phyloP scores from a whole-genome alignment of 2,329 filamentous ascomycete species.

The Talaromyces rugulosus region DNA sequence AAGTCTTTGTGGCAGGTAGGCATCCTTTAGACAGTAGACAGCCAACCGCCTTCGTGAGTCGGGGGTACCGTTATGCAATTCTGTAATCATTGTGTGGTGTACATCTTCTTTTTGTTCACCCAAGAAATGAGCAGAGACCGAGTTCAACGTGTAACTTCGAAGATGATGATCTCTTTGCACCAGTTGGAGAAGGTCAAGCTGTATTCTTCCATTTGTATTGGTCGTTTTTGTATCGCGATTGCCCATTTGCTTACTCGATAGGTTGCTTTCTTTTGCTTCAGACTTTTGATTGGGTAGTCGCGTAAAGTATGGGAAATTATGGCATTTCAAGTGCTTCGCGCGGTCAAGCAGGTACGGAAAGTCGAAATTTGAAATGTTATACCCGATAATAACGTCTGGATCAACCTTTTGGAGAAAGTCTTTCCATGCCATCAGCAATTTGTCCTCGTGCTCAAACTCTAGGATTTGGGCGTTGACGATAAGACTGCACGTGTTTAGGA shows the following conservation, averaged over 20 bases:
- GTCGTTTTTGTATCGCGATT: constrained; percentile 91
- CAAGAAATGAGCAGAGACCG: constrained; percentile 88
- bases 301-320: constrained; percentile 81
- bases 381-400: constrained; percentile 95
- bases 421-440: constrained; percentile 91
- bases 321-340: constrained; percentile 76
- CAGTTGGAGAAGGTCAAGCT: constrained; percentile 89
- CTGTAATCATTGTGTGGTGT: constrained; percentile 98
- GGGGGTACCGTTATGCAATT: constrained; percentile 91
- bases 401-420: constrained; percentile 86
- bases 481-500: constrained; percentile 81
- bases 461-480: constrained; percentile 95
- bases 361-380: constrained; percentile 98
- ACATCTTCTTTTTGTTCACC: constrained; percentile 99
- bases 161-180: constrained; percentile 93
- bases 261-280: constrained; percentile 71
- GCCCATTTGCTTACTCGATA: constrained; percentile 98
- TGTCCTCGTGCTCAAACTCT: constrained; percentile 73
- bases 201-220: constrained; percentile 89
- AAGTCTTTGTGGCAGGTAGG: constrained; percentile 85
- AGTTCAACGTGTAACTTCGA: constrained; percentile 95
- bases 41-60: constrained; percentile 88
- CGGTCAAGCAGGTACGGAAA: constrained; percentile 92
- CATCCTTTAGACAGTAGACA: constrained; percentile 96
- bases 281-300: constrained; percentile 69